Percentiles rank a stretch among this genome's conserved stretches.
Evolutionary conservation across 345 rosid genomes (phyloP).

Genomic region (Populus alba): DNA sequence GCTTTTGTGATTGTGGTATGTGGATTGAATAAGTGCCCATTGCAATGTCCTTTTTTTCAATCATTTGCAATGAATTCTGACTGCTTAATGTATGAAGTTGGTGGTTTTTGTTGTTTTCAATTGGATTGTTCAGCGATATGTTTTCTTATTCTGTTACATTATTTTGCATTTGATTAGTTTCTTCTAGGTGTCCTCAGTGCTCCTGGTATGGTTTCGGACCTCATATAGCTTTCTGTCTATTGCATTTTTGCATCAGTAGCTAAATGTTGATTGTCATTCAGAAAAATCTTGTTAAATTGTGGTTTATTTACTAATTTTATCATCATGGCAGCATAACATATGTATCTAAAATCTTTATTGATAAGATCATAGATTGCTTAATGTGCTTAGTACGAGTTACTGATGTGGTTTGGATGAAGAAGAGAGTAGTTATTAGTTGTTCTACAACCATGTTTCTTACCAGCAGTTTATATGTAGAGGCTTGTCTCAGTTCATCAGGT

Average conservation of each 20-base stretch:
- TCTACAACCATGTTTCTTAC: neutral
- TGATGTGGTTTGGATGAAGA: neutral
- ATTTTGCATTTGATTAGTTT: neutral
- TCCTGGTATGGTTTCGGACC: neutral
- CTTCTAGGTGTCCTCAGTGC: neutral
- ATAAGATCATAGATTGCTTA: neutral
- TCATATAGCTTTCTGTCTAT: neutral
- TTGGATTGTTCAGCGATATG: neutral
- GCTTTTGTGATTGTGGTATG: conserved; percentile 97
- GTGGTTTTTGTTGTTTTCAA: neutral
- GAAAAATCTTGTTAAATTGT: neutral
- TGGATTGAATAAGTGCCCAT: neutral
- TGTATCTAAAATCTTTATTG: neutral
- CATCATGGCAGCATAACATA: neutral
- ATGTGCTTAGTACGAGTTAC: neutral
- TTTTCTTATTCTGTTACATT: neutral
- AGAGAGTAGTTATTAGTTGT: neutral
- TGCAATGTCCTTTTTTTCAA: neutral
- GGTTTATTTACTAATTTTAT: neutral
- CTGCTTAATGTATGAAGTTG: neutral
- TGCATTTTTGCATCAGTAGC: neutral
- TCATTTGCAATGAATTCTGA: neutral
- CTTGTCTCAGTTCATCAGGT: neutral
- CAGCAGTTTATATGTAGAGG: neutral
- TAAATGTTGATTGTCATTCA: neutral